Evolutionary conservation across 345 rosid genomes (phyloP).

Genomic region (Excoecaria agallocha): DNA sequence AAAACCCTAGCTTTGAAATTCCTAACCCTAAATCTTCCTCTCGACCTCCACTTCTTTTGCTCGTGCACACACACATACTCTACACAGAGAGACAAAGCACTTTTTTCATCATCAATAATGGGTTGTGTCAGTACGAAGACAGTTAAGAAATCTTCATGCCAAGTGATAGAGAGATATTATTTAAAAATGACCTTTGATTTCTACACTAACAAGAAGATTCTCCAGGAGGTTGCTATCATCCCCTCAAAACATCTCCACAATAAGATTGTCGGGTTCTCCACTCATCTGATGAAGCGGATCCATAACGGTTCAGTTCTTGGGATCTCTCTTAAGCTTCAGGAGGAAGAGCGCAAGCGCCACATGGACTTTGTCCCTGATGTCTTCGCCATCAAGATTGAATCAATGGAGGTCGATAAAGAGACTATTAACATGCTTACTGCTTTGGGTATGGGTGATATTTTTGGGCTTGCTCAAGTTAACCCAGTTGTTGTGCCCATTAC

Average conservation of each 20-base stretch:
- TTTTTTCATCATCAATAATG: not conserved
- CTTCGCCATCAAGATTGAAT: slow-evolving; percentile 20
- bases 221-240: slow-evolving; percentile 28
- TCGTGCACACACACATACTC: not conserved
- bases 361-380: slow-evolving; percentile 28
- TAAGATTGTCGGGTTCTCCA: slow-evolving; percentile 30
- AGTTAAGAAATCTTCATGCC: slow-evolving; percentile 28
- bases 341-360: slow-evolving; percentile 30
- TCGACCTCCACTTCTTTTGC: not conserved
- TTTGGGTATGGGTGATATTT: slow-evolving; percentile 23
- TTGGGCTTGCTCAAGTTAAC: slow-evolving; percentile 19
- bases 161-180: slow-evolving; percentile 29
- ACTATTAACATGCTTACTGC: slow-evolving; percentile 28
- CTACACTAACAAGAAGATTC: slow-evolving; percentile 25
- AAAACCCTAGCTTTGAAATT: slow-evolving; percentile 6
- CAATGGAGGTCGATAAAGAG: slow-evolving; percentile 26
- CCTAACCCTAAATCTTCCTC: not conserved
- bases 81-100: not conserved
- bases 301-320: slow-evolving; percentile 30
- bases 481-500: slow-evolving; percentile 9
- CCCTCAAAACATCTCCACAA: slow-evolving; percentile 27
- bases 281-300: no score
- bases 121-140: slow-evolving; percentile 26
- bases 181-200: slow-evolving; percentile 22
- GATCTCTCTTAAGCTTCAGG: slow-evolving; percentile 29